A percentile compares a stretch with the other conserved stretches of the same genome.
Conservation (phyloP, 2,329 filamentous ascomycete species). For the Colletotrichum lindemuthianum region DNA sequence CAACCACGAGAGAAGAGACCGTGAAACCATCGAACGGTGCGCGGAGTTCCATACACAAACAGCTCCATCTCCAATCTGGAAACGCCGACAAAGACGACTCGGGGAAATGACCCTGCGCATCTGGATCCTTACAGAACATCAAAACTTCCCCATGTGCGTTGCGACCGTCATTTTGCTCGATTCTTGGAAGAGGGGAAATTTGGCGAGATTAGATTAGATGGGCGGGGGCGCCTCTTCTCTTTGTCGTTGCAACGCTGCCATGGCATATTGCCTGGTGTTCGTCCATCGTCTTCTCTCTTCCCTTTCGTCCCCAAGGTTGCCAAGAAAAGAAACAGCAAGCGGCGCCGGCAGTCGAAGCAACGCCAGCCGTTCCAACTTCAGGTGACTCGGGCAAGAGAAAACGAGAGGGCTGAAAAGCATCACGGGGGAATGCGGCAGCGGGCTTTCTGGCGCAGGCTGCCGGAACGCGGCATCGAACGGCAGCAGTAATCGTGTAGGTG, state of each 20-base stretch:
- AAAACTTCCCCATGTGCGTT: too few species aligned
- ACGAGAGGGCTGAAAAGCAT: background rate
- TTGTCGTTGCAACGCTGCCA: background rate
- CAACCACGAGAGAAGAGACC: background rate
- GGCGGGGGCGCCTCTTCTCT: background rate
- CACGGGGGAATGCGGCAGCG: background rate
- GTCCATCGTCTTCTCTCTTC: conserved; percentile 7
- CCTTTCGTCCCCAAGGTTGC: conserved; percentile 5
- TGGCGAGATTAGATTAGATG: conserved; percentile 28
- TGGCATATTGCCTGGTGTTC: background rate
- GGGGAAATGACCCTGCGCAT: too few species aligned
- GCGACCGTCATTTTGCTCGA: conserved; percentile 20
- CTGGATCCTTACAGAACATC: too few species aligned
- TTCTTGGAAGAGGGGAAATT: conserved; percentile 15
- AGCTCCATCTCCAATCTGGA: too few species aligned
- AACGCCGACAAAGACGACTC: too few species aligned
- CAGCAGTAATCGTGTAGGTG: conserved; percentile 10
- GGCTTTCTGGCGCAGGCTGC: too few species aligned
- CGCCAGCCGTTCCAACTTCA: conserved; percentile 12
- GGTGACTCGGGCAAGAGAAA: background rate
- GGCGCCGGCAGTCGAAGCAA: conserved; percentile 11
- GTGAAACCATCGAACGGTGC: too few species aligned
- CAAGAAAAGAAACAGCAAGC: conserved; percentile 14
- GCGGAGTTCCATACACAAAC: too few species aligned
- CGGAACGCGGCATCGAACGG: conserved; percentile 6